Evolutionary conservation across 306 rosid species (phyloP).

Genomic region (Urtica urens): DNA sequence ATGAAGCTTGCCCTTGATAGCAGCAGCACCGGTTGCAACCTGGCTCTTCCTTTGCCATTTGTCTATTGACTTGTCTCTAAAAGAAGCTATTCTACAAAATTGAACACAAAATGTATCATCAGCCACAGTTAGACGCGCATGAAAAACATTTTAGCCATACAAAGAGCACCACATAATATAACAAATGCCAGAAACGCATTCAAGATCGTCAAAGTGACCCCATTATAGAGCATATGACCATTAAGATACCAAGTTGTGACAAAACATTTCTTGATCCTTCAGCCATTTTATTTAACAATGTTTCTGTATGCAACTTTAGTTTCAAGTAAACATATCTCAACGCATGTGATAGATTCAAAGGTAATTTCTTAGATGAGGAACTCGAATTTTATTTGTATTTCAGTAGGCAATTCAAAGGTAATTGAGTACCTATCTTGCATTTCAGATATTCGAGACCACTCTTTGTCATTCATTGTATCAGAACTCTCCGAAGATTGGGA

Average conservation of each 20-base stretch:
- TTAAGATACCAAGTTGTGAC: too few species aligned
- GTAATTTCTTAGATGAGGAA: too few species aligned
- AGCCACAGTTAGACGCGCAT: background rate
- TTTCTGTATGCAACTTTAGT: too few species aligned
- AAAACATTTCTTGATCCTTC: too few species aligned
- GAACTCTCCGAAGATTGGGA: slow-evolving; percentile 29
- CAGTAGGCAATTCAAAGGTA: slow-evolving; percentile 6
- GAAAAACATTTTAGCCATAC: background rate
- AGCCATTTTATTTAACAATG: too few species aligned
- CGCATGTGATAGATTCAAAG: too few species aligned
- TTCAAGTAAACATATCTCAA: too few species aligned
- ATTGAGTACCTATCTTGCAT: slow-evolving; percentile 49
- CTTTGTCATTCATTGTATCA: slow-evolving; percentile 43
- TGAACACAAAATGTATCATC: slow-evolving; percentile 18
- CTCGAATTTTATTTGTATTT: too few species aligned
- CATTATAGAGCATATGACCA: too few species aligned
- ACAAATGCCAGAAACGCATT: too few species aligned
- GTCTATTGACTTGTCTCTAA: slow-evolving; percentile 70
- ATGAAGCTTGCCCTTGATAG: slow-evolving; percentile 64
- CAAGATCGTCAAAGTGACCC: too few species aligned
- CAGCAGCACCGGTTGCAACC: slow-evolving; percentile 83
- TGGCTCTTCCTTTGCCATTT: slow-evolving; percentile 92
- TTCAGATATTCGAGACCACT: slow-evolving; percentile 54
- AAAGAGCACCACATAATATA: too few species aligned
- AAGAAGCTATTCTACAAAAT: slow-evolving; percentile 52